These are phyloP conservation scores for Sporothrix sp. DNA, from an alignment of 2,329 filamentous ascomycete species.

Conservation along the genomic window DNA sequence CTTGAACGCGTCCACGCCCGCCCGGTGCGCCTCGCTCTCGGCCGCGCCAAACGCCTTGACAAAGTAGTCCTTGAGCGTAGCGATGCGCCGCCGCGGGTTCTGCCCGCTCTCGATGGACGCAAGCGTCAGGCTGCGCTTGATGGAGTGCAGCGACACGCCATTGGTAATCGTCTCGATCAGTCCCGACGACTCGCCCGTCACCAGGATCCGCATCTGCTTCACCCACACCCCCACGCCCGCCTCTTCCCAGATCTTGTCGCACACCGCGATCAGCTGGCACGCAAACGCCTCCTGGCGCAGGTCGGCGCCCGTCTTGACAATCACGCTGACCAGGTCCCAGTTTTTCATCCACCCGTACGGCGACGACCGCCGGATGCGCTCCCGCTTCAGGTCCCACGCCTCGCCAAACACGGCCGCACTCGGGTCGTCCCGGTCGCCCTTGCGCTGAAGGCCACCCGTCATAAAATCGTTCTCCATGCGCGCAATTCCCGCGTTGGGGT, in stretches of 20 bases:
- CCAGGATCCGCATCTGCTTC: conserved; percentile 76
- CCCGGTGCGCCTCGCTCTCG: conserved; percentile 58
- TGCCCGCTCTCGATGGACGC: conserved; percentile 62
- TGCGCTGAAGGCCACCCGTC: conserved; percentile 70
- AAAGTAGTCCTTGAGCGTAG: conserved; percentile 74
- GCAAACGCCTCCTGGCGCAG: conserved; percentile 78
- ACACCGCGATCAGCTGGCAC: conserved; percentile 73
- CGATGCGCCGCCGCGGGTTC: conserved; percentile 66
- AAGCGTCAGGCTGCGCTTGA: conserved; percentile 73
- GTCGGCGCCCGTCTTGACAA: conserved; percentile 78
- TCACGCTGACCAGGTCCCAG: conserved; percentile 79
- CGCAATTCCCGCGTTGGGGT: conserved; percentile 64
- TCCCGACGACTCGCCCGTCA: conserved; percentile 75
- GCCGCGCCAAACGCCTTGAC: conserved; percentile 67
- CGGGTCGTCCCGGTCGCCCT: conserved; percentile 74
- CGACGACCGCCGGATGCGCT: conserved; percentile 72
- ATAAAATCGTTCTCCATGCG: conserved; percentile 87
- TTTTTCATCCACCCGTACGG: conserved; percentile 86
- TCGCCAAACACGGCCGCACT: conserved; percentile 81
- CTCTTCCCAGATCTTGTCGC: conserved; percentile 72
- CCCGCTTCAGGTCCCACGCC: conserved; percentile 75
- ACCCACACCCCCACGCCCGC: conserved; percentile 73
- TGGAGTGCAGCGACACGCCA: conserved; percentile 74
- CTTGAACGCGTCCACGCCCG: conserved; percentile 69
- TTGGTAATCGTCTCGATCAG: conserved; percentile 84